These are phyloP conservation scores for Botrytis deweyae DNA, from an alignment of 2,329 filamentous ascomycete species.

Conservation along the genomic window DNA sequence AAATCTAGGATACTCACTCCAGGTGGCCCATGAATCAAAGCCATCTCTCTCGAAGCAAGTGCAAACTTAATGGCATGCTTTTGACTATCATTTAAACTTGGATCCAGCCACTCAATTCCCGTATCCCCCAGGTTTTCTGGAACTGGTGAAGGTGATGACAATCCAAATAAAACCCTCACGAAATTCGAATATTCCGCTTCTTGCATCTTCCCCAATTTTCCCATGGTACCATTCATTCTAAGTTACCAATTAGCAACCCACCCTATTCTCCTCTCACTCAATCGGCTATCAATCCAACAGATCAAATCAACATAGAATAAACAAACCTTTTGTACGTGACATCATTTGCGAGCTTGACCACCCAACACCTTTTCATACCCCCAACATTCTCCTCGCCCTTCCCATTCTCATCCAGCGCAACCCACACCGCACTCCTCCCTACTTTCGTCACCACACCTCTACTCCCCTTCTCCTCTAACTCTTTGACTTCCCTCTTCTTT, in stretches of 20 bases:
- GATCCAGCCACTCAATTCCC: constrained; percentile 61
- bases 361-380: constrained; percentile 52
- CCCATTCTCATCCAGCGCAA: constrained; percentile 67
- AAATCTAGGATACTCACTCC: constrained; percentile 53
- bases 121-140: constrained; percentile 46
- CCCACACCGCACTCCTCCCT: constrained; percentile 55
- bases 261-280: neutral
- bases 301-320: constrained; percentile 13
- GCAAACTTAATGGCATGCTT: constrained; percentile 77
- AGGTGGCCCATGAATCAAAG: constrained; percentile 90
- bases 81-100: constrained; percentile 63
- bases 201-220: constrained; percentile 56
- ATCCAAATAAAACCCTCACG: constrained; percentile 61
- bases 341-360: constrained; percentile 67
- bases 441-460: constrained; percentile 70
- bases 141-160: constrained; percentile 52
- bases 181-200: constrained; percentile 59
- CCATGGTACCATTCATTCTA: constrained; percentile 65
- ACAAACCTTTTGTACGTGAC: constrained; percentile 55
- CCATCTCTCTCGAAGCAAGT: constrained; percentile 75
- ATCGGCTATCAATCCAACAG: neutral
- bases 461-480: constrained; percentile 65
- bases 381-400: constrained; percentile 46
- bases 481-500: constrained; percentile 64
- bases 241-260: constrained; percentile 35